Conservation (phyloP, 2,329 filamentous ascomycete genomes). For the Verticillium tricorpus region DNA sequence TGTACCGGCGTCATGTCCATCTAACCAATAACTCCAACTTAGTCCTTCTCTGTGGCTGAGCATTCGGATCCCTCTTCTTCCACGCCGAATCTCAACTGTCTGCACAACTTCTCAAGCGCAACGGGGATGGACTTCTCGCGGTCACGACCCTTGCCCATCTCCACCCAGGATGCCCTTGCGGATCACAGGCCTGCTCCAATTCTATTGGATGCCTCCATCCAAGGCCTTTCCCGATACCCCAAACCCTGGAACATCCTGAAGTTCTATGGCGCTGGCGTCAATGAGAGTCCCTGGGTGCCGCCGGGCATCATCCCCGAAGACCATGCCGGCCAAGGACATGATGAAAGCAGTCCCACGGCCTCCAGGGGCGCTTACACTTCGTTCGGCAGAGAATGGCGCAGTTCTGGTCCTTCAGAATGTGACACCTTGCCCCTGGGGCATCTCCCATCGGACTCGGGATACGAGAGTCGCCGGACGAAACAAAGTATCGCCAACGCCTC, state of each 20-base stretch:
- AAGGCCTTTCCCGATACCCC: conserved; percentile 3
- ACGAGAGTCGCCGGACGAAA: conserved; percentile 34
- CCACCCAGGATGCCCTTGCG: neutral
- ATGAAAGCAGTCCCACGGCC: conserved; percentile 19
- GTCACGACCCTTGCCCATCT: neutral
- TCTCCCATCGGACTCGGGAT: conserved; percentile 41
- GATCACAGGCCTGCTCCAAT: neutral
- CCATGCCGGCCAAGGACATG: conserved; percentile 20
- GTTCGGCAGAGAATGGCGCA: conserved; percentile 23
- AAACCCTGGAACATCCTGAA: conserved; percentile 19
- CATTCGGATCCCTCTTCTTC: neutral
- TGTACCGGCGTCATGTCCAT: neutral
- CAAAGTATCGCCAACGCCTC: conserved; percentile 40
- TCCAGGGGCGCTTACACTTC: conserved; percentile 21
- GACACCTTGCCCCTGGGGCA: conserved; percentile 26
- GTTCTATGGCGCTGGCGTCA: conserved; percentile 27
- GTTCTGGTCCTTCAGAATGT: conserved; percentile 31
- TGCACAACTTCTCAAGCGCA: neutral
- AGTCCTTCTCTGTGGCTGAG: conserved; percentile 3
- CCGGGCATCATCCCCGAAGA: conserved; percentile 23
- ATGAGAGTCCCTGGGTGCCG: conserved; percentile 41
- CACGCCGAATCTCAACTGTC: neutral
- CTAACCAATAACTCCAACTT: neutral
- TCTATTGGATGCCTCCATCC: neutral
- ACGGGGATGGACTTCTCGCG: conserved; percentile 6